Evolutionary conservation across 306 rosid genomes (phyloP).

Genomic region (Vicia villosa): DNA sequence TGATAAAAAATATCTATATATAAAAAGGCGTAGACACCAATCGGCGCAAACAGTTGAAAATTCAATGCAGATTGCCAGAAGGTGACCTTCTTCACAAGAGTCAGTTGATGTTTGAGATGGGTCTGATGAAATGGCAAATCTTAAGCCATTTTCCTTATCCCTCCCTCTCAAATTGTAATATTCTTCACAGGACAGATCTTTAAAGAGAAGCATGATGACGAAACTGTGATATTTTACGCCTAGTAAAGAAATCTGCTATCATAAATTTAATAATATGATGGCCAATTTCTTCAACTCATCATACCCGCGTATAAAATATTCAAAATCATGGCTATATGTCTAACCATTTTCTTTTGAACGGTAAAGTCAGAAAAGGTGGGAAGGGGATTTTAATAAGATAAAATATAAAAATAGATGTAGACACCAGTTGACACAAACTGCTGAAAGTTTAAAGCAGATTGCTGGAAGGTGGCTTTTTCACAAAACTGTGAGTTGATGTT

Average conservation of each 20-base stretch:
- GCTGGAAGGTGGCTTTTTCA: slow-evolving; percentile 36
- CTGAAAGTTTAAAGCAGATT: slow-evolving; percentile 37
- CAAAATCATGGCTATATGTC: background rate
- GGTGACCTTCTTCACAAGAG: slow-evolving; percentile 34
- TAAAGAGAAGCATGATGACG: slow-evolving; percentile 21
- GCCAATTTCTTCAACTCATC: background rate
- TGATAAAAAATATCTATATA: background rate
- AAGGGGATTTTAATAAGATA: background rate
- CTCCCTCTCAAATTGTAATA: slow-evolving; percentile 34
- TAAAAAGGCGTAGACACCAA: slow-evolving; percentile 30
- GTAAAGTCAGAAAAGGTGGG: background rate
- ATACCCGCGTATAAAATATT: background rate
- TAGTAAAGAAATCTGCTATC: slow-evolving; percentile 1
- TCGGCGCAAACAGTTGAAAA: slow-evolving; percentile 36
- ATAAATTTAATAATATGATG: background rate
- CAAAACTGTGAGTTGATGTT: slow-evolving; percentile 31
- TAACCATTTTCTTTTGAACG: background rate
- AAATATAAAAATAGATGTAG: slow-evolving; percentile 6
- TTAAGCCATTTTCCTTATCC: slow-evolving; percentile 47
- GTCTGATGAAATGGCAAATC: slow-evolving; percentile 43
- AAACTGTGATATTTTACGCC: background rate
- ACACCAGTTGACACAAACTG: slow-evolving; percentile 38
- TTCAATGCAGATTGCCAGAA: slow-evolving; percentile 35
- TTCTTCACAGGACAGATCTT: slow-evolving; percentile 7
- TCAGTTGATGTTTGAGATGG: slow-evolving; percentile 42